These are phyloP conservation scores for Mycena sp. DNA, from an alignment of 1,284 basidiomycete genomes.

Conservation along the genomic window DNA sequence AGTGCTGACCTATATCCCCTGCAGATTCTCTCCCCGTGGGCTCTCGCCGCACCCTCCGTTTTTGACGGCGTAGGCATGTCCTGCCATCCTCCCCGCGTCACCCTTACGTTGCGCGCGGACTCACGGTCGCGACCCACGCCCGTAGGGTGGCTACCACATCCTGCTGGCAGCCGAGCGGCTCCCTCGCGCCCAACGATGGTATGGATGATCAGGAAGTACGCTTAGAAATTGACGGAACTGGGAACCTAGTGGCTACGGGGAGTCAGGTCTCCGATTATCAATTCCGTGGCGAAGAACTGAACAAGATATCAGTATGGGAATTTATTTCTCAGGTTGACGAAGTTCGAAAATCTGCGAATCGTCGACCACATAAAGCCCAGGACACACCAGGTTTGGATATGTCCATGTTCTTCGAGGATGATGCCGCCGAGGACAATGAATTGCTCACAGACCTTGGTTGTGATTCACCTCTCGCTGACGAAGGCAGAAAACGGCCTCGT, in stretches of 20 bases:
- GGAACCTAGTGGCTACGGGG: not conserved
- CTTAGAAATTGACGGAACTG: not conserved
- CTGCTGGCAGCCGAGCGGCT: too few species aligned
- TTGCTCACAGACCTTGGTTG: not conserved
- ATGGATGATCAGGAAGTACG: not conserved
- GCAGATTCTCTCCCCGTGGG: too few species aligned
- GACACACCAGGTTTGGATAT: not conserved
- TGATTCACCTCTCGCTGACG: not conserved
- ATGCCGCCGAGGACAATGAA: not conserved
- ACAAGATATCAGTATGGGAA: constrained; percentile 42
- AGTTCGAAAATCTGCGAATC: constrained; percentile 5
- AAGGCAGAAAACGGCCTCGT: not conserved
- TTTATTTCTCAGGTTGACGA: too few species aligned
- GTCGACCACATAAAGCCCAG: not conserved
- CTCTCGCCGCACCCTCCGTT: too few species aligned
- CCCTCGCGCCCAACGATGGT: too few species aligned
- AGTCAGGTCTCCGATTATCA: constrained; percentile 32
- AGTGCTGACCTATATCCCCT: too few species aligned
- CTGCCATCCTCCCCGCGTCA: too few species aligned
- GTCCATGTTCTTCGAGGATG: not conserved
- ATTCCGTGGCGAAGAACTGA: constrained; percentile 8
- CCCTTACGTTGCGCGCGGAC: too few species aligned
- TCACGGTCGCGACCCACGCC: too few species aligned
- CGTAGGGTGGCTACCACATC: too few species aligned
- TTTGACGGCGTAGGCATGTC: too few species aligned